Evolutionary conservation across 2,329 filamentous ascomycete species (phyloP).

Genomic region (Fusarium sp.): DNA sequence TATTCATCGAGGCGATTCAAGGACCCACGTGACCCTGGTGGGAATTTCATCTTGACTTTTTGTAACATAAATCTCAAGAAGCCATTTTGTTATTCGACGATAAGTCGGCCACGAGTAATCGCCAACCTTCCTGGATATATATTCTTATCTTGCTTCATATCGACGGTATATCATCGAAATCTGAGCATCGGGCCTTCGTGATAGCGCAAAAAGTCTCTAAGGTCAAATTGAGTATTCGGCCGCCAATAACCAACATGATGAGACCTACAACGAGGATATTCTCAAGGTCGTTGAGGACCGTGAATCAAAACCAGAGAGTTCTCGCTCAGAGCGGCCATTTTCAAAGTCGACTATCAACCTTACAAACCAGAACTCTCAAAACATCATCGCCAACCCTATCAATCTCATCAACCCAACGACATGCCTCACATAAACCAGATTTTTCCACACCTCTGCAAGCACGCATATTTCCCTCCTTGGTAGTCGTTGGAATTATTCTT

Average conservation of each 20-base stretch:
- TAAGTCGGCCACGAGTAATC: not conserved
- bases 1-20: not conserved
- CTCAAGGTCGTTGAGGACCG: not conserved
- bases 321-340: not conserved
- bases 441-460: constrained; percentile 60
- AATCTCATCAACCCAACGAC: constrained; percentile 2
- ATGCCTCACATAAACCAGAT: constrained; percentile 24
- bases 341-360: not conserved
- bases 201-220: not conserved
- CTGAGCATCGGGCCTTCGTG: not conserved
- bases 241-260: constrained; percentile 1
- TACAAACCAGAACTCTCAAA: not conserved
- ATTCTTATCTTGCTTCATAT: fast-evolving
- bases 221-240: not conserved
- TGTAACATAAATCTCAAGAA: not conserved
- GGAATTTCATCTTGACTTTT: constrained; percentile 10
- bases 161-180: not conserved
- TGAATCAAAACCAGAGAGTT: not conserved
- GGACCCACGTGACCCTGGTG: constrained; percentile 37
- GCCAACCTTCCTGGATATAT: not conserved
- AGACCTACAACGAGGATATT: constrained; percentile 13
- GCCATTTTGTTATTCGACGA: not conserved
- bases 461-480: constrained; percentile 37
- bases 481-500: constrained; percentile 41
- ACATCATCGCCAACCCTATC: not conserved